phyloP scores from a whole-genome alignment of 345 rosid genomes.

The Linum lewisii region DNA sequence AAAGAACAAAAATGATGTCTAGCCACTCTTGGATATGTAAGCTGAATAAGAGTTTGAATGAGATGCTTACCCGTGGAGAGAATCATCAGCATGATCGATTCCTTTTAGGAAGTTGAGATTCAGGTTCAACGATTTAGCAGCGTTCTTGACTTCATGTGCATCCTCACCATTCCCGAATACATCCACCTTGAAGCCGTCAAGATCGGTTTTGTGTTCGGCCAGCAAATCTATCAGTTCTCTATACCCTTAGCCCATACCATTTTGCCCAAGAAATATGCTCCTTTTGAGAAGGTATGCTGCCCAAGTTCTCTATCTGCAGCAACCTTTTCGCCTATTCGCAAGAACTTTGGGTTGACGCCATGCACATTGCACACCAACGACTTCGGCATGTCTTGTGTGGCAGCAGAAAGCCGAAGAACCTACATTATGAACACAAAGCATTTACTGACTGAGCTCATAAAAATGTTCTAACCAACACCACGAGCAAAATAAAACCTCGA shows the following conservation, averaged over 20 bases:
- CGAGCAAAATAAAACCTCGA: not conserved
- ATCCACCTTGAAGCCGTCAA: constrained; percentile 74
- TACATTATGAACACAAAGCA: constrained; percentile 12
- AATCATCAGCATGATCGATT: constrained; percentile 88
- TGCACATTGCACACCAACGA: constrained; percentile 91
- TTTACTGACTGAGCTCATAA: too few species aligned
- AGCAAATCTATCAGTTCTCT: constrained; percentile 80
- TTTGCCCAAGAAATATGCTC: constrained; percentile 92
- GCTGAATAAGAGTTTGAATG: not conserved
- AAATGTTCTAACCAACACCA: too few species aligned
- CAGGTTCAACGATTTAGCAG: constrained; percentile 57
- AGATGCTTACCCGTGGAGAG: constrained; percentile 71
- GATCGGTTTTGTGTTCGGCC: constrained; percentile 67
- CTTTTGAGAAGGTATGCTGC: constrained; percentile 88
- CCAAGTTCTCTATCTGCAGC: constrained; percentile 80
- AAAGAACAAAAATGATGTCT: not conserved
- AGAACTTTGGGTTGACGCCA: constrained; percentile 92
- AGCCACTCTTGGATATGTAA: too few species aligned
- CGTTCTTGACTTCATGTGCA: constrained; percentile 65
- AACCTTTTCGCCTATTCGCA: constrained; percentile 78
- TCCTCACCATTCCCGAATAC: constrained; percentile 97
- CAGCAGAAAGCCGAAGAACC: constrained; percentile 97
- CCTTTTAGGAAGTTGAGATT: constrained; percentile 83
- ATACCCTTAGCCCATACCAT: constrained; percentile 99
- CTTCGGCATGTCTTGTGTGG: constrained; percentile 87